Evolutionary conservation across 2,329 filamentous ascomycete species (phyloP), one percentile per base, ranked within the genome.

Genomic region (Penicillium sp.): DNA sequence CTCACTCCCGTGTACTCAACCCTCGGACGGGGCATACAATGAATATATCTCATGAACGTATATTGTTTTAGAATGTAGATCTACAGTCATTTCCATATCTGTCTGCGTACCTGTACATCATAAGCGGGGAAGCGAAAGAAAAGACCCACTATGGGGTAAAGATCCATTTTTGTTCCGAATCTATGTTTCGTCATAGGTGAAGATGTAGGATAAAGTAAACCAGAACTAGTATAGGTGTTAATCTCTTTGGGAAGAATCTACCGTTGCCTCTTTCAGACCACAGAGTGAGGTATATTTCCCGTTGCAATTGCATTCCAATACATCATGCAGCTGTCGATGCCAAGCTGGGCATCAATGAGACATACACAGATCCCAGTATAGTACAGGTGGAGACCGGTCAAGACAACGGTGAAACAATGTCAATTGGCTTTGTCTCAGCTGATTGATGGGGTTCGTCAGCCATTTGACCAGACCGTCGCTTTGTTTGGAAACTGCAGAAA

Each of bases 1-100:
- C 58, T 50, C 47, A 56, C 53, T 47, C 41, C 57, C 56, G 51
- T 61, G 61, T 61, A 63, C 55, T 56, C 46, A 54, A 49, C 46
- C 57, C 46, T 54, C 29, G 58, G 61, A 63, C 58, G 46, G 56
- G 58, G 53, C 59, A 47, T 56, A 54, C 60, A 55, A 64, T 61
- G 63, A 64, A 64, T 59, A 65, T 65, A 64, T 44, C 42, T 52
- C 50, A 62, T 58, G 56, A 62, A 61, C 51, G 45, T 45, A 45
- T 29, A 27, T 41, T 32, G 4, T 13, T 27, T 10, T 6, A 3
- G 12, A 21, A 21, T 38, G 21, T 53, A 27, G 50, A 53, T 52
- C 34, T 29, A 45, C 15, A 5, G 21, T 25, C 25, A 25, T 42
- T 41, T 41, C 15, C 15, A 32, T 32, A 18, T 42, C n/a, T 23